Evolutionary conservation across 768 basidiomycete species (phyloP), one percentile per base, ranked within the genome.

Genomic region (Boletus tylopilopsis): DNA sequence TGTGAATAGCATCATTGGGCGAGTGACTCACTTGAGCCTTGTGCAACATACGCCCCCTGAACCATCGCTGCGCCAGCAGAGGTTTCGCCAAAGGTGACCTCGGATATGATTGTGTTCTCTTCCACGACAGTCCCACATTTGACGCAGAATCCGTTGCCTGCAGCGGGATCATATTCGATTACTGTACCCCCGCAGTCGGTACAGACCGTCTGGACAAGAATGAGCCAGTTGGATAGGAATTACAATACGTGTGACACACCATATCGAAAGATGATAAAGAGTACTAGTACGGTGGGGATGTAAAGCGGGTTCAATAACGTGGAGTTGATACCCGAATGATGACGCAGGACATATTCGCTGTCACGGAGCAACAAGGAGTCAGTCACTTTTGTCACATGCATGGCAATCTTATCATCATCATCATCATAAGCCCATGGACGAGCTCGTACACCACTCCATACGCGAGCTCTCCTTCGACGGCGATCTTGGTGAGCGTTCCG

Each of bases 21-120:
- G 18, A 37, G 18, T 43, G 13, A 80, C 89, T 67, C 62, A 97
- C 94, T 94, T 39, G 94, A 84, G 48, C 91, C 90, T 60, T 90
- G 87, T 0, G 81, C 90, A 12, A 99, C 92, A 60, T 90, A 96
- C 3, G 87, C 85, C 3, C 96, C 96, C 61, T 94, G 89, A 2
- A 96, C 94, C 76, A 97, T 90, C 2, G 95, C 94, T 5, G 94
- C 91, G 22, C 96, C 96, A 24, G 80, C 78, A 11, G 87, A 80
- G 5, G 89, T 88, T 74, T 99, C 96, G n/a, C 93, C 92, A 58
- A 99, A 99, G 1, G 85, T 83, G 47, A 99, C 82, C 65, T 99
- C 96, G 54, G 86, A 89, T 10, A 97, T 91, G 51, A 98, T 93
- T 3, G 87, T 82, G 62, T 92, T 94, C 68, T 96, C 91, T 70